phyloP scores from a whole-genome alignment of 2,329 filamentous ascomycete species.

The Exophiala sideris region DNA sequence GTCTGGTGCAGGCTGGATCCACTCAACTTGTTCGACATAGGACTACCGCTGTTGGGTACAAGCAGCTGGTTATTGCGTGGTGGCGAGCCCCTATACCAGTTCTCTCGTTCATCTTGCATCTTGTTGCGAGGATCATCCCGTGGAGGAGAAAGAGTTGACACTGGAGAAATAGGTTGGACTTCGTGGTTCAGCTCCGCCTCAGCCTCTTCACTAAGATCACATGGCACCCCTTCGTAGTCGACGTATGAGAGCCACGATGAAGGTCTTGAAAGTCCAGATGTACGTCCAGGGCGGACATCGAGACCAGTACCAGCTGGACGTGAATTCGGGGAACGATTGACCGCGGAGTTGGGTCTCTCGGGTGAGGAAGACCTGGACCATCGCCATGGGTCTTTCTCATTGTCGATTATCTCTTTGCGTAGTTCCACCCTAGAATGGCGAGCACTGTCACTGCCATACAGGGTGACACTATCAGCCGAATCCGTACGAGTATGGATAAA shows the following conservation, averaged over 20 bases:
- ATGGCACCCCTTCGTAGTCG: conserved; percentile 28
- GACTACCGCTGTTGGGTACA: conserved; percentile 6
- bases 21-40: conserved; percentile 5
- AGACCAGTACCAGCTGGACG: conserved; percentile 25
- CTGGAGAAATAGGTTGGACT: conserved; percentile 25
- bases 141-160: conserved; percentile 19
- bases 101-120: conserved; percentile 15
- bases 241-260: conserved; percentile 29
- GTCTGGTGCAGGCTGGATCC: conserved; percentile 4
- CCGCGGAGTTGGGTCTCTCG: conserved; percentile 33
- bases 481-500: conserved; percentile 74
- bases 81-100: conserved; percentile 20
- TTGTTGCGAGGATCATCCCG: conserved; percentile 15
- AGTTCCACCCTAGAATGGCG: conserved; percentile 25
- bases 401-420: conserved; percentile 25
- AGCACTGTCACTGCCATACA: conserved; percentile 24
- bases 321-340: conserved; percentile 27
- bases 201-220: conserved; percentile 20
- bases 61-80: conserved; percentile 13
- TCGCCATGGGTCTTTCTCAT: conserved; percentile 27
- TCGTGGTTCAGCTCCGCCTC: conserved; percentile 20
- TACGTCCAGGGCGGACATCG: conserved; percentile 26
- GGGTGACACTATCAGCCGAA: conserved; percentile 53
- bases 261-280: conserved; percentile 20
- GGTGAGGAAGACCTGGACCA: conserved; percentile 29